Base-by-base conservation (phyloP, 306 rosid genomes). In the Trifolium subterraneum region DNA sequence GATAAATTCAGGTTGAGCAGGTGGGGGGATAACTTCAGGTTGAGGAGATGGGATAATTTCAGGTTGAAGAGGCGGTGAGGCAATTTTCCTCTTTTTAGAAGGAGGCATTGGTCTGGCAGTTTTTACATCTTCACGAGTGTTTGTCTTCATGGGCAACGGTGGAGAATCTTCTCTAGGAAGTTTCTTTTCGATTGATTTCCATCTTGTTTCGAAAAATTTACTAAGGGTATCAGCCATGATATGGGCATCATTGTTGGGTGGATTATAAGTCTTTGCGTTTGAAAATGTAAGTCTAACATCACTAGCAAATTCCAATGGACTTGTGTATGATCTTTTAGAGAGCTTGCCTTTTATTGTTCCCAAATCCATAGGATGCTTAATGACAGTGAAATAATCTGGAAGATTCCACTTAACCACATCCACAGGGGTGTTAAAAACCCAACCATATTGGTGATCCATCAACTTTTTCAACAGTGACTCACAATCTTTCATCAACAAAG, bases 361-460 rank as follows among this genome's bases (percentile, higher is more conserved):
- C 79, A 92, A 83, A 82, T 92, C 96, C 96, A 89, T 92, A 41
- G 97, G 97, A 65, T 82, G 84, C 85, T 87, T 89, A 35, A 92
- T 89, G 58, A 92, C 52, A 50, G 44, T 80, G 64, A 86, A 87
- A 80, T 92, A 92, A 83, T 89, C 96, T 0, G 89, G 88, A 77
- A 92, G 72, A 13, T 88, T 87, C 82, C 89, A 75, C 86, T 86
- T 84, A 69, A 73, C 89, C 8, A 74, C 85, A 85, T 92, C 96
- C 59, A 92, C 96, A 69, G 97, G 96, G 42, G 74, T 15, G 9
- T 83, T 82, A 80, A 92, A 92, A 71, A 88, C 90, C 90, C 89
- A 86, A 51, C 72, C 81, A 86, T 54, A 42, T 80, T 82, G 80
- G 47, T 89, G 93, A 31, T 52, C 22, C 90, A 86, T 83, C 78